A percentile compares a stretch with the other conserved stretches of the same genome.
phyloP scores from a whole-genome alignment of 2,329 filamentous ascomycete species.

The Fusarium keratoplasticum region DNA sequence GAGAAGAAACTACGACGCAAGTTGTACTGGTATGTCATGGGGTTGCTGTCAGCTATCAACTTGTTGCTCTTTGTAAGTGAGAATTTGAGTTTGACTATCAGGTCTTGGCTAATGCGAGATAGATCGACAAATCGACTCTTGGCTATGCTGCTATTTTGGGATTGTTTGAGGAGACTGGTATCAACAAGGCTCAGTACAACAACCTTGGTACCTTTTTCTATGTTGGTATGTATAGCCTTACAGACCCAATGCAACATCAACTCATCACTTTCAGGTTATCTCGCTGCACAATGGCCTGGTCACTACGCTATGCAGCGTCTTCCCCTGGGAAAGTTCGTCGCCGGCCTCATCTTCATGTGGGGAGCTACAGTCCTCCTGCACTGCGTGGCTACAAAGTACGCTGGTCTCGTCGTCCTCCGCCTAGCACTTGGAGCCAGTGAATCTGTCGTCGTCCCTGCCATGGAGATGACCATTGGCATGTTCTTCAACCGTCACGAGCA shows the following conservation, averaged over 20 bases:
- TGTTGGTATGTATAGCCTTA: constrained; percentile 45
- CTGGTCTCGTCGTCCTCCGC: constrained; percentile 51
- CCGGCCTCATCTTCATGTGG: constrained; percentile 50
- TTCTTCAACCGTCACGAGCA: constrained; percentile 53
- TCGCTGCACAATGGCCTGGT: constrained; percentile 51
- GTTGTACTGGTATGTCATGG: constrained; percentile 48
- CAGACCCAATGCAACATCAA: background rate
- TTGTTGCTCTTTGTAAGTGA: constrained; percentile 50
- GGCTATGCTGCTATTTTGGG: constrained; percentile 53
- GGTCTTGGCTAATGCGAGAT: background rate
- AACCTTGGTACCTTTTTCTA: constrained; percentile 56
- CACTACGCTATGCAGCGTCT: constrained; percentile 54
- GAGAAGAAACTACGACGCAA: constrained; percentile 48
- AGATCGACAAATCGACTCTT: constrained; percentile 55
- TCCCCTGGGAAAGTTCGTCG: constrained; percentile 52
- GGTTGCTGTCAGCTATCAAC: constrained; percentile 48
- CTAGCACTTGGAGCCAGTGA: constrained; percentile 52
- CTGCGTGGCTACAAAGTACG: constrained; percentile 50
- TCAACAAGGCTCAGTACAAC: constrained; percentile 52
- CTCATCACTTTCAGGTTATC: constrained; percentile 45
- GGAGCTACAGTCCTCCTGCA: constrained; percentile 52
- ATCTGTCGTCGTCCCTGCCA: constrained; percentile 52
- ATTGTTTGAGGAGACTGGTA: constrained; percentile 53
- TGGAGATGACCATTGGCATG: constrained; percentile 56
- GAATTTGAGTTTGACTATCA: background rate